Base-by-base conservation (phyloP, 2,329 filamentous ascomycete species). In the Daldinia eschscholtzii region DNA sequence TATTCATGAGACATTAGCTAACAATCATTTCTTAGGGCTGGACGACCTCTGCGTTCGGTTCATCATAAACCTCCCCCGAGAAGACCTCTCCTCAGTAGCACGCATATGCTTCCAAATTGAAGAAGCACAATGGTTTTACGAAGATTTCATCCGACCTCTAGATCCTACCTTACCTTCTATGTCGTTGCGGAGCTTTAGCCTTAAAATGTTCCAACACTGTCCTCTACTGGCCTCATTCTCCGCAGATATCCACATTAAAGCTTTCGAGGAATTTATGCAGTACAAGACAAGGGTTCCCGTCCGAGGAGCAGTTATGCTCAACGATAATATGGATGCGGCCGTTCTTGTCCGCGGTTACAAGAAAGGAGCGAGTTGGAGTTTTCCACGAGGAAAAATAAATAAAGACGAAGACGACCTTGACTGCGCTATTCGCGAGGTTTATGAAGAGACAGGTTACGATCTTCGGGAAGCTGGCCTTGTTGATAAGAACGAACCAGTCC, bases 71-170 rank as follows among this genome's bases (percentile, higher is more conserved):
- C 88, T 98, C 69, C 96, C 97, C 52, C 87, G 92, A 72, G 93
- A 96, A 81, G 96, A 99, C 81, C 88, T 98, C 53, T 90, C 91
- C 73, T 94, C 93, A 2, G 92, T 97, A 65, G 93, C 94, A 79
- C 92, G 96, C 78, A 96, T 99, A 82, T 98, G 95, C 83, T 99
- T 99, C 80, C 94, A 98, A 82, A 92, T 99, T 75, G 96, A 99
- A 82, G 97, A 99, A 82, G 96, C 96, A 76, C 97, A 99, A 89
- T 99, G 96, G 96, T 99, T 97, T 82, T 99, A 99, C 88, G 96
- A 99, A 85, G 96, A 99, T 82, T 99, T 99, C 79, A 93, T 99
- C 79, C 93, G 96, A 55, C 94, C 95, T 42, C 85, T 96, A 71
- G 92, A 98, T 80, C 91, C 94, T 59, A 87, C 87, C 42, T 86